These are phyloP conservation scores for Byssothecium circinans DNA, from an alignment of 2,329 filamentous ascomycete species.

Conservation along the genomic window DNA sequence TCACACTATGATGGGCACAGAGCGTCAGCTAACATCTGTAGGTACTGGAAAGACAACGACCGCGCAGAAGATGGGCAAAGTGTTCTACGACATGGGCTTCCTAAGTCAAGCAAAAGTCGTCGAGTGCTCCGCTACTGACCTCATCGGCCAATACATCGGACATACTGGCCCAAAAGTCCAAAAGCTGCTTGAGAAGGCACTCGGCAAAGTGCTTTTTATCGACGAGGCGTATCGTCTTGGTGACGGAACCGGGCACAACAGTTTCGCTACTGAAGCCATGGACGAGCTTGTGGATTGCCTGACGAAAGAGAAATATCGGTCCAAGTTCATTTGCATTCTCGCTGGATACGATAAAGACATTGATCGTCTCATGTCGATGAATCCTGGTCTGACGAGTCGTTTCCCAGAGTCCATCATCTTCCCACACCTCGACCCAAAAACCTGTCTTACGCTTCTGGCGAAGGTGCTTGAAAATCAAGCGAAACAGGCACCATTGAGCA, in stretches of 20 bases:
- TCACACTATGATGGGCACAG: not conserved
- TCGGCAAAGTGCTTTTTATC: slow-evolving; percentile 70
- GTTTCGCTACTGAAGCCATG: slow-evolving; percentile 60
- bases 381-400: slow-evolving; percentile 64
- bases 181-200: slow-evolving; percentile 60
- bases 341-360: slow-evolving; percentile 71
- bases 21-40: slow-evolving; percentile 24
- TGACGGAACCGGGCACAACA: slow-evolving; percentile 43
- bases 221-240: slow-evolving; percentile 71
- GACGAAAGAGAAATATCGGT: slow-evolving; percentile 60
- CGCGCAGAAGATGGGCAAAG: slow-evolving; percentile 72
- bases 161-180: slow-evolving; percentile 70
- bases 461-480: slow-evolving; percentile 41
- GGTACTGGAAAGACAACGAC: slow-evolving; percentile 74
- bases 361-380: slow-evolving; percentile 62
- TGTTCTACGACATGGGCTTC: slow-evolving; percentile 76
- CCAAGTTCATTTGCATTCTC: slow-evolving; percentile 67
- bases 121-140: slow-evolving; percentile 68
- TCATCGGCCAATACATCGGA: slow-evolving; percentile 69
- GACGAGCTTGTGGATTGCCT: slow-evolving; percentile 56
- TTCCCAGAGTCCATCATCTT: slow-evolving; percentile 67
- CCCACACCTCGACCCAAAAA: slow-evolving; percentile 35
- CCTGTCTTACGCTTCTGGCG: slow-evolving; percentile 44
- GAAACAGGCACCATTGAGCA: slow-evolving; percentile 34
- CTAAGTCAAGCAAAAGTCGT: slow-evolving; percentile 62